These are phyloP conservation scores for Macaranga tanarius DNA, from an alignment of 441 rosid genomes.

Conservation along the genomic window DNA sequence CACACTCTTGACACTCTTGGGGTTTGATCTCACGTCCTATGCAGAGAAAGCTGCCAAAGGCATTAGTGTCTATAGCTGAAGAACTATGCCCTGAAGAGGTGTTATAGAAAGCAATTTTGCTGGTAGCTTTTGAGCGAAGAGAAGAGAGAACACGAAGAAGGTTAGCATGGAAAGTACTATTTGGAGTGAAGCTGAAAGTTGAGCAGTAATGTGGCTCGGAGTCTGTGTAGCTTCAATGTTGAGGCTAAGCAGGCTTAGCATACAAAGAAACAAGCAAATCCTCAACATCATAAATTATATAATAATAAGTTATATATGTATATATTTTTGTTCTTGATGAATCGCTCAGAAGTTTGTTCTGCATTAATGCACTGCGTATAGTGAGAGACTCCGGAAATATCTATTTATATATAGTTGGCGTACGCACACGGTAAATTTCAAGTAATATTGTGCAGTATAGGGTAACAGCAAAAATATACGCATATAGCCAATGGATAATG, in stretches of 20 bases:
- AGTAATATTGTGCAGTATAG: too few relatives aligned
- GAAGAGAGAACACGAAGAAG: neutral
- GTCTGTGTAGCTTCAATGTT: neutral
- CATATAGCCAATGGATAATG: too few relatives aligned
- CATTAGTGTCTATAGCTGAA: slow-evolving; percentile 6
- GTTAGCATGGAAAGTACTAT: too few relatives aligned
- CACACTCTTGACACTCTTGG: slow-evolving; percentile 29
- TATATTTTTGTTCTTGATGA: too few relatives aligned
- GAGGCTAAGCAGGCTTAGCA: neutral
- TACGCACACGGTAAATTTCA: too few relatives aligned
- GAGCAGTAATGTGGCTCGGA: neutral
- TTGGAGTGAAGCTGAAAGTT: neutral
- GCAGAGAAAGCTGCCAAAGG: slow-evolving; percentile 46
- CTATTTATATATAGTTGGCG: too few relatives aligned
- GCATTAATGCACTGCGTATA: too few relatives aligned
- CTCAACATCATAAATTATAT: neutral
- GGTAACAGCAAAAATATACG: too few relatives aligned
- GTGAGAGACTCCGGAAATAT: too few relatives aligned
- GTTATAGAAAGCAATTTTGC: slow-evolving; percentile 7
- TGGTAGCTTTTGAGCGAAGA: neutral
- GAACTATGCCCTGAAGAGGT: slow-evolving; percentile 16
- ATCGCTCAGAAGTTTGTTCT: too few relatives aligned
- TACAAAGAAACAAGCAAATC: neutral
- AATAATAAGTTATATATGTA: too few relatives aligned
- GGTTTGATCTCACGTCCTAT: slow-evolving; percentile 30